Evolutionary conservation across 139 green algal genomes (phyloP).

Genomic region (Chlorella sorokiniana): DNA sequence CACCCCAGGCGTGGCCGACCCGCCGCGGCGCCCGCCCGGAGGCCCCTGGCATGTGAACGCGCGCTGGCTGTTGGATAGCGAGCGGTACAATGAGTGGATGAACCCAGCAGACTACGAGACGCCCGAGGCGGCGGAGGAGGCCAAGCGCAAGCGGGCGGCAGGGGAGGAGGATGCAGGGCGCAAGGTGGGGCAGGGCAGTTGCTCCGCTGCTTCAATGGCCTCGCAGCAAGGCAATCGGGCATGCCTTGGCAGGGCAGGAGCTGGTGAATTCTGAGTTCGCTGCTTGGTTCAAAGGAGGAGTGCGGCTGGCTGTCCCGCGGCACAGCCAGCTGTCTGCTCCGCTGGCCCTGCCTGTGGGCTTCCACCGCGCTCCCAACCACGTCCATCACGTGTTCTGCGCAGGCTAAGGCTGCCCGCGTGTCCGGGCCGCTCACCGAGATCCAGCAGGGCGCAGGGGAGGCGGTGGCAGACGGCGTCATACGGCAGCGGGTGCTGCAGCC

Average conservation of each 20-base stretch:
- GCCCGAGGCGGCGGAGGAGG: slow-evolving; percentile 51
- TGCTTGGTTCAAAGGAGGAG: background rate
- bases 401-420: slow-evolving; percentile 11
- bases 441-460: slow-evolving; percentile 8
- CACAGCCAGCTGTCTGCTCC: too few species aligned
- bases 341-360: too few species aligned
- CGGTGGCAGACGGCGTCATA: slow-evolving; percentile 36
- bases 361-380: background rate
- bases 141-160: slow-evolving; percentile 28
- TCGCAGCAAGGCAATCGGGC: background rate
- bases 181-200: slow-evolving; percentile 5
- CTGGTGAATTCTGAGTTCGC: background rate
- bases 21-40: slow-evolving; percentile 16
- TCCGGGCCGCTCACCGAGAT: slow-evolving; percentile 30
- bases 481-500: slow-evolving; percentile 41
- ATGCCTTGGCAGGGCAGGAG: background rate
- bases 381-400: background rate
- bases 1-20: background rate
- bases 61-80: slow-evolving; percentile 81
- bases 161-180: slow-evolving; percentile 17
- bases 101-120: slow-evolving; percentile 85
- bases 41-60: slow-evolving; percentile 62
- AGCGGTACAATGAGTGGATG: slow-evolving; percentile 95
- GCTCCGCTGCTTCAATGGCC: background rate
- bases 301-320: too few species aligned